phyloP scores from a whole-genome alignment of 805 yeast species.

The Wickerhamomyces tratensis region DNA sequence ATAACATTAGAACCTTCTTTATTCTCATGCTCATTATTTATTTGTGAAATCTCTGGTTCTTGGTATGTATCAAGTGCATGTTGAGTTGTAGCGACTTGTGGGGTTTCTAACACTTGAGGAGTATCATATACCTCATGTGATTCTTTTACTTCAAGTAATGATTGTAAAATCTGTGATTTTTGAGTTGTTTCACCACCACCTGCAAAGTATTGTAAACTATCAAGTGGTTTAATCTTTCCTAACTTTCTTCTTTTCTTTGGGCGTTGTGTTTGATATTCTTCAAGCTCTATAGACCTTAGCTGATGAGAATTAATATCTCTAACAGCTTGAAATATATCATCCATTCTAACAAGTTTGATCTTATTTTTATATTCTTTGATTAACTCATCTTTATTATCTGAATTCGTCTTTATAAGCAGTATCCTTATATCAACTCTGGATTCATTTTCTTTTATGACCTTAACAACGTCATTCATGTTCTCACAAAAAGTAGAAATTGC shows the following conservation, averaged over 20 bases:
- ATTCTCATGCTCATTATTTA: too few relatives aligned
- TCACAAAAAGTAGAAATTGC: too few relatives aligned
- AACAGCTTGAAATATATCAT: conserved; percentile 20
- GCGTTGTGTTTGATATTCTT: conserved; percentile 1
- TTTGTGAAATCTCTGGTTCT: too few relatives aligned
- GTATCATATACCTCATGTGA: neutral
- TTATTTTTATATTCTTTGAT: too few relatives aligned
- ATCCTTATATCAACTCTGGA: too few relatives aligned
- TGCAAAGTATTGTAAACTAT: conserved; percentile 27
- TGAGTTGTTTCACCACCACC: conserved; percentile 20
- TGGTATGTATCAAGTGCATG: too few relatives aligned
- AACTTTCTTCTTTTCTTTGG: conserved; percentile 4
- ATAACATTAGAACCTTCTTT: too few relatives aligned
- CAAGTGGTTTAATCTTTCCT: conserved; percentile 20
- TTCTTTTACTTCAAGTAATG: neutral
- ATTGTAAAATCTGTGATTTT: neutral
- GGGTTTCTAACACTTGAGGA: neutral
- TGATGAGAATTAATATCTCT: conserved; percentile 6
- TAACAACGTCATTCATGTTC: too few relatives aligned
- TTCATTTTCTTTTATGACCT: too few relatives aligned
- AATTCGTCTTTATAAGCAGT: too few relatives aligned
- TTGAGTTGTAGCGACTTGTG: too few relatives aligned
- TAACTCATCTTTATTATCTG: too few relatives aligned
- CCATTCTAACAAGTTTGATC: conserved; percentile 7
- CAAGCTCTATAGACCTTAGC: neutral